A percentile compares a stretch with the other conserved stretches of the same genome.
phyloP scores from a whole-genome alignment of 805 yeast species.

The Maudiozyma barnettii region DNA sequence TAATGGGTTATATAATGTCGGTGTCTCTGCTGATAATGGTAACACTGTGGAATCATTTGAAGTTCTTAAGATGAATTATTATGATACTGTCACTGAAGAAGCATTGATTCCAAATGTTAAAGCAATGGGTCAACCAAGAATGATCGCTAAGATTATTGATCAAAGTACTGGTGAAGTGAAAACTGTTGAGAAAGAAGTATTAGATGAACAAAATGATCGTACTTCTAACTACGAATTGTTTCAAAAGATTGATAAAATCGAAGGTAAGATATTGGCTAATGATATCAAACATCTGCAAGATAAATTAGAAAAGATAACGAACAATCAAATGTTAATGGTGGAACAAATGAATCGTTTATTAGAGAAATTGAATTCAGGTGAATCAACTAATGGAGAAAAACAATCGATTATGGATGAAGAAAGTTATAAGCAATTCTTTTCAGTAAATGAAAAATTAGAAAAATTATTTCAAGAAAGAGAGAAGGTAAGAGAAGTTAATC shows the following conservation, averaged over 20 bases:
- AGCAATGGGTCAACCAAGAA: conserved; percentile 37
- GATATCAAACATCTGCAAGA: conserved; percentile 23
- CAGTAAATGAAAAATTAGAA: conserved; percentile 27
- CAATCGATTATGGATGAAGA: conserved; percentile 3
- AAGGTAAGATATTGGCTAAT: conserved; percentile 30
- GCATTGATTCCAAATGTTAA: conserved; percentile 50
- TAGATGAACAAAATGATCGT: conserved; percentile 18
- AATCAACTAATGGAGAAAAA: neutral
- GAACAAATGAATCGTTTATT: conserved; percentile 17
- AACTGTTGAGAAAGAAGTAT: conserved; percentile 21
- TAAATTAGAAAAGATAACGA: conserved; percentile 17
- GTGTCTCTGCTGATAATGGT: conserved; percentile 43
- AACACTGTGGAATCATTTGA: conserved; percentile 54
- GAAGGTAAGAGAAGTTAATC: conserved; percentile 19
- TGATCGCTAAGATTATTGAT: conserved; percentile 35
- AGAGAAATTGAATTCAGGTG: conserved; percentile 2
- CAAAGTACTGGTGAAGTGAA: conserved; percentile 29
- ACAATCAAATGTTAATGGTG: conserved; percentile 17
- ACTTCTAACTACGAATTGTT: conserved; percentile 20
- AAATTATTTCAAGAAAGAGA: conserved; percentile 23
- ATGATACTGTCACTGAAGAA: conserved; percentile 43
- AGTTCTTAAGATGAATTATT: conserved; percentile 48
- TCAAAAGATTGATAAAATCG: conserved; percentile 26
- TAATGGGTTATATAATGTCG: conserved; percentile 33
- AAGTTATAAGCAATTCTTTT: conserved; percentile 22